phyloP scores from a whole-genome alignment of 768 basidiomycete species.

The Suillus placidus region DNA sequence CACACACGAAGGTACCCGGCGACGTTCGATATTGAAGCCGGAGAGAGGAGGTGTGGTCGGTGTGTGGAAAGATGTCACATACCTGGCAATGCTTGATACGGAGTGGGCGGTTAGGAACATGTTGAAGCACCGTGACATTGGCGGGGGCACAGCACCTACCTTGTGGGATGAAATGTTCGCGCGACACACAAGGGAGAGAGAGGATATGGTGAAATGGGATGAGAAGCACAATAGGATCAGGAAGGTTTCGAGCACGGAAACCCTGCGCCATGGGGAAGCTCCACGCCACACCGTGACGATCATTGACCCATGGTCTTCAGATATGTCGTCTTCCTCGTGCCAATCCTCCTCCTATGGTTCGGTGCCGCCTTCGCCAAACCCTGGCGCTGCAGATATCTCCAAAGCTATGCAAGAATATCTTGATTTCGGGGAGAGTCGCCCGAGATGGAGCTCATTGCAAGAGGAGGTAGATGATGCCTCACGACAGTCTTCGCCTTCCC shows the following conservation, averaged over 20 bases:
- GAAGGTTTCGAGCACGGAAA: constrained; percentile 46
- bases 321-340: constrained; percentile 16
- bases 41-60: constrained; percentile 37
- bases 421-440: constrained; percentile 6
- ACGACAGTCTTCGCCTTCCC: constrained; percentile 19
- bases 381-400: constrained; percentile 7
- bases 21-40: constrained; percentile 53
- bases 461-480: neutral
- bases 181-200: constrained; percentile 59
- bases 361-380: constrained; percentile 23
- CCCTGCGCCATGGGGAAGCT: constrained; percentile 33
- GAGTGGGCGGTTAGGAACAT: constrained; percentile 52
- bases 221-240: constrained; percentile 32
- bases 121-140: neutral
- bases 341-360: constrained; percentile 23
- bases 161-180: constrained; percentile 66
- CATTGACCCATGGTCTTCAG: constrained; percentile 10
- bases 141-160: constrained; percentile 35
- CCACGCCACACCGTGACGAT: constrained; percentile 18
- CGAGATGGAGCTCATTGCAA: constrained; percentile 14
- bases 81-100: constrained; percentile 61
- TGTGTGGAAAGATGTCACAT: constrained; percentile 62
- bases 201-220: constrained; percentile 58
- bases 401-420: constrained; percentile 17
- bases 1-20: constrained; percentile 62